phyloP scores from a whole-genome alignment of 441 rosid species.

The Gossypium laxum region DNA sequence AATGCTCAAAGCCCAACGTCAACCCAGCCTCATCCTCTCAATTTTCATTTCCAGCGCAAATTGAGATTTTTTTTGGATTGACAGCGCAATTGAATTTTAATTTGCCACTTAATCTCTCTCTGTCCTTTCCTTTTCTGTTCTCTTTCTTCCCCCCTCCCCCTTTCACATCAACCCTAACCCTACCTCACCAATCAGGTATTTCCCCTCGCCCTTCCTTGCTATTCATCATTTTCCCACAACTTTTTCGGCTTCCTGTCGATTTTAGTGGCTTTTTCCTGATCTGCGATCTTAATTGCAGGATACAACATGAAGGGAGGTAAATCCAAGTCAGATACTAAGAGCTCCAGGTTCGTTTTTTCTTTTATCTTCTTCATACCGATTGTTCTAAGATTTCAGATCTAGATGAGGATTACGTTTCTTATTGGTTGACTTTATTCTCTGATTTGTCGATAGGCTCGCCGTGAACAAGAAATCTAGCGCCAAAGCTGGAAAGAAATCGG shows the following conservation, averaged over 20 bases:
- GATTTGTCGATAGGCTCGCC: slow-evolving; percentile 41
- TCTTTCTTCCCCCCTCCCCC: not conserved
- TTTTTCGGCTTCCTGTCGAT: not conserved
- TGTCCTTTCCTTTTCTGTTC: not conserved
- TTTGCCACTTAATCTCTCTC: slow-evolving; percentile 29
- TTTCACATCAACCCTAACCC: slow-evolving; percentile 21
- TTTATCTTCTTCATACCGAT: too few relatives aligned
- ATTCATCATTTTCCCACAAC: not conserved
- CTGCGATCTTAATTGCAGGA: slow-evolving; percentile 33
- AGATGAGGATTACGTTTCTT: not conserved
- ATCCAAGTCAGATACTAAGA: slow-evolving; percentile 64
- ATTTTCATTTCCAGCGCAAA: slow-evolving; percentile 37
- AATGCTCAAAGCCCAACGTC: not conserved
- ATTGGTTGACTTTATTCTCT: slow-evolving; percentile 8
- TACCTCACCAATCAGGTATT: slow-evolving; percentile 25
- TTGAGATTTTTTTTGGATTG: too few relatives aligned
- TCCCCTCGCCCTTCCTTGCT: not conserved
- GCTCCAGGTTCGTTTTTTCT: slow-evolving; percentile 33
- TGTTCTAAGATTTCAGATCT: slow-evolving; percentile 28
- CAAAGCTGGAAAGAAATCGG: slow-evolving; percentile 32
- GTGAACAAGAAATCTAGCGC: slow-evolving; percentile 66
- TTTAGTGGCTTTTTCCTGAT: slow-evolving; percentile 20
- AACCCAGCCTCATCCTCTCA: slow-evolving; percentile 45
- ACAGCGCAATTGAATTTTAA: slow-evolving; percentile 67
- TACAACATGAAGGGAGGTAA: slow-evolving; percentile 75